Base-by-base conservation (phyloP, 2,329 filamentous ascomycete species). In the Ophiocordyceps polyrhachis-furcata region DNA sequence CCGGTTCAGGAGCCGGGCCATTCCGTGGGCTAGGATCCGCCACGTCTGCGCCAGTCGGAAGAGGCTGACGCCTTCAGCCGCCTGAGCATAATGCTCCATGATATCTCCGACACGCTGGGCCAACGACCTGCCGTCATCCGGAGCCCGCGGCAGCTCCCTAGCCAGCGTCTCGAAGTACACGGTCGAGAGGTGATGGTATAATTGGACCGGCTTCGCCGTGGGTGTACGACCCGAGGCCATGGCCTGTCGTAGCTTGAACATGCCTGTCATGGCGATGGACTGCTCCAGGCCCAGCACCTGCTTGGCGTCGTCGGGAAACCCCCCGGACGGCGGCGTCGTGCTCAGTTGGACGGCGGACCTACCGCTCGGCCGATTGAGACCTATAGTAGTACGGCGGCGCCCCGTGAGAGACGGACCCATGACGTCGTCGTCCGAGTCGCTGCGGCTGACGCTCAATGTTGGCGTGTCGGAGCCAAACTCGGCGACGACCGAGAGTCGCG, bases 381-480 rank as follows among this genome's bases (percentile, higher is more conserved):
- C 50, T 62, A 64, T 47, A 66, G 60, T 40, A 60, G 54, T 15
- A 49, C 58, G 62, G 43, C 59, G 62, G 46, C 60, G 65, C 8
- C 71, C 62, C 1, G 70, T 70, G 2, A 80, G 58, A 52, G 81
- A 80, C 48, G 66, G 76, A 3, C 71, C 72, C 6, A 78, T 63
- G 0, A 73, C 72, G 44, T 81, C 76, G 49, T 80, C 76, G 52
- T 81, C 76, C 0, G 76, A 81, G 50, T 80, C 76, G 50, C 75
- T 80, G 41, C 69, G 68, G 51, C 73, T 78, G 44, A 72, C 65
- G 51, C 70, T 74, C 20, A 76, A 59, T 52, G 69, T 64, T 5
- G 68, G 68, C 0, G 65, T 63, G 15, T 61, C 66, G 1, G 70
- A 66, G 44, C 65, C 73, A 0, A 72, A 68, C 43, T 66, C 56